phyloP scores from a whole-genome alignment of 139 green algal species.

The Chlamydomonas sphaeroides region DNA sequence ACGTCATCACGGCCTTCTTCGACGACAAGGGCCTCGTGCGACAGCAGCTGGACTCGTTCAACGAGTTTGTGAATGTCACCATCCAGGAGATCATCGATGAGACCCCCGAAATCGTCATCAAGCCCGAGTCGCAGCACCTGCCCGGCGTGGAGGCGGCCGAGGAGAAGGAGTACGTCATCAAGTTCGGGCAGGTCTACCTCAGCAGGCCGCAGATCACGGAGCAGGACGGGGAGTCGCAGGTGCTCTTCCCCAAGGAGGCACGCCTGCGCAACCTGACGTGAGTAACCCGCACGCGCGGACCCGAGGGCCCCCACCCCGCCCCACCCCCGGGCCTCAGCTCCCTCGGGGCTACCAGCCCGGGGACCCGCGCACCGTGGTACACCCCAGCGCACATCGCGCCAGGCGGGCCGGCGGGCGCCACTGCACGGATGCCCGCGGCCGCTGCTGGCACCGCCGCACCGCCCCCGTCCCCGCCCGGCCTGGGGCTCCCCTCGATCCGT shows the following conservation, averaged over 20 bases:
- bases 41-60: slow-evolving; percentile 99
- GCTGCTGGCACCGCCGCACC: no score
- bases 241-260: slow-evolving; percentile 96
- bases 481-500: no score
- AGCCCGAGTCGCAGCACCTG: slow-evolving; percentile 86
- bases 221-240: slow-evolving; percentile 87
- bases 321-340: no score
- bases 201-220: slow-evolving; percentile 93
- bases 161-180: slow-evolving; percentile 71
- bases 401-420: no score
- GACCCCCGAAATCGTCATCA: slow-evolving; percentile 71
- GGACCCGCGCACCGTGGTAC: no score
- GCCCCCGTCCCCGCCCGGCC: no score
- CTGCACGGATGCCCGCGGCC: no score
- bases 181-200: slow-evolving; percentile 97
- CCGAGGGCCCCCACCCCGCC: no score
- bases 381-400: no score
- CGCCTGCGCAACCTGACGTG: slow-evolving; percentile 95
- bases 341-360: no score
- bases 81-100: slow-evolving; percentile 80
- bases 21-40: slow-evolving; percentile 95
- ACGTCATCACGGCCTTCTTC: slow-evolving; percentile 86
- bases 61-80: slow-evolving; percentile 96
- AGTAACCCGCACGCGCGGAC: background rate
- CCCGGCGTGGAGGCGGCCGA: slow-evolving; percentile 57